These are phyloP conservation scores for Pestalotiopsis sp. DNA, from an alignment of 2,329 filamentous ascomycete species.

Conservation along the genomic window DNA sequence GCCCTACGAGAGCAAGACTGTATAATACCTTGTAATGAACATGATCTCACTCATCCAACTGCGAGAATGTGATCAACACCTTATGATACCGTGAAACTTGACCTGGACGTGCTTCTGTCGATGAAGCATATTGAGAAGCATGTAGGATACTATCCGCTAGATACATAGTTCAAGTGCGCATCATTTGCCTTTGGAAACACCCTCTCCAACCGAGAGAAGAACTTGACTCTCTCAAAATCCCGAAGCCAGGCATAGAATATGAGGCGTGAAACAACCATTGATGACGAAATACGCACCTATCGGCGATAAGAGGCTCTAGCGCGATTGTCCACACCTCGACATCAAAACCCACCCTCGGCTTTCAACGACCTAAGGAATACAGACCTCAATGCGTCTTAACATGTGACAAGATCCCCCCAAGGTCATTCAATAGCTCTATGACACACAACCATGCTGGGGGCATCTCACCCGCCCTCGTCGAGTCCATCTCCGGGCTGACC, in stretches of 20 bases:
- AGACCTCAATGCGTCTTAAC: neutral
- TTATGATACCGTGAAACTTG: neutral
- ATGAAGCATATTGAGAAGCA: neutral
- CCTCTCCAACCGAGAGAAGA: no score
- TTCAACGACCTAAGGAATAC: neutral
- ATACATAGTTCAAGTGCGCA: no score
- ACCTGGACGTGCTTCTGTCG: neutral
- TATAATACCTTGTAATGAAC: conserved; percentile 15
- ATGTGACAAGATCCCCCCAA: conserved; percentile 14
- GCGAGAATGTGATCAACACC: neutral
- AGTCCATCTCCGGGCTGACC: conserved; percentile 86
- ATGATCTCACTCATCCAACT: conserved; percentile 11
- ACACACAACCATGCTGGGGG: conserved; percentile 46
- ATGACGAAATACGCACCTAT: conserved; percentile 18
- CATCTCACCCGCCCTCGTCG: conserved; percentile 77
- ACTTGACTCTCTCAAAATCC: neutral
- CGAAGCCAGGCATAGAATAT: neutral
- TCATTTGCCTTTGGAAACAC: no score
- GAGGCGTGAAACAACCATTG: neutral
- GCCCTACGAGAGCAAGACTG: neutral
- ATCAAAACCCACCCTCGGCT: neutral
- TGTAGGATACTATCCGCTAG: no score
- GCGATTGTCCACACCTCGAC: neutral
- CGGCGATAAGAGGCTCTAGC: conserved; percentile 14
- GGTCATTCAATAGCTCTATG: conserved; percentile 14